Base-by-base conservation (phyloP, 169 alveolate genomes). In the Plasmodium reichenowi region DNA sequence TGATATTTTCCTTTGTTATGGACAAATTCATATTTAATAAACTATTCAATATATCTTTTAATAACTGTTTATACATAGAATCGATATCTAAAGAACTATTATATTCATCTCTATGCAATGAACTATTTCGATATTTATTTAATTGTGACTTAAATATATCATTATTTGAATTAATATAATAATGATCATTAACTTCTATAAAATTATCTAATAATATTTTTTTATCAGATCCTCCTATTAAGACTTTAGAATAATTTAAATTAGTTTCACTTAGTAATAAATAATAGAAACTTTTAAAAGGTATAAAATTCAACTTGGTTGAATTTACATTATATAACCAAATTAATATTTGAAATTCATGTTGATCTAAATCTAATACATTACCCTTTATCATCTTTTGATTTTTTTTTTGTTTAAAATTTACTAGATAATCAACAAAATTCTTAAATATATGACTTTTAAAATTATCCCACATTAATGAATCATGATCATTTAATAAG, bases 281-380 rank as follows among this genome's bases (percentile, higher is more conserved):
- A 52, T 72, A 59, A 47, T 86, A 86, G 62, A 86, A 86, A 60
- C 92, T 86, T 66, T 70, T 86, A 72, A 86, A 71, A 24, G 87
- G 87, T 29, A 86, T 70, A 54, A 72, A 86, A 60, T 86, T 87
- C 1, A 86, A 52, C 0, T 86, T 86, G 45, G 43, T 71, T 3
- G 86, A 60, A 54, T 86, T 86, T 29, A 72, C 75, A 54, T 70
- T 86, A 56, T 86, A 86, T 22, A 86, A 52, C 92, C 92, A 86
- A n/a, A 72, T 86, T 62, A 86, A 86, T 24, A 86, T 86, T 67
- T 86, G 92, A 60, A 86, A 86, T 32, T 86, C 92, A 70, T 86
- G 92, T 47, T 71, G 86, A 71, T 86, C 92, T 54, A 86, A 29
- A 72, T 70, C 87, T 58, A 86, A 26, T 32, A 72, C 87, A 59